Percentiles rank a stretch among this genome's conserved stretches.
phyloP scores from a whole-genome alignment of 2,329 filamentous ascomycete genomes.

The Amylocarpus encephaloides region DNA sequence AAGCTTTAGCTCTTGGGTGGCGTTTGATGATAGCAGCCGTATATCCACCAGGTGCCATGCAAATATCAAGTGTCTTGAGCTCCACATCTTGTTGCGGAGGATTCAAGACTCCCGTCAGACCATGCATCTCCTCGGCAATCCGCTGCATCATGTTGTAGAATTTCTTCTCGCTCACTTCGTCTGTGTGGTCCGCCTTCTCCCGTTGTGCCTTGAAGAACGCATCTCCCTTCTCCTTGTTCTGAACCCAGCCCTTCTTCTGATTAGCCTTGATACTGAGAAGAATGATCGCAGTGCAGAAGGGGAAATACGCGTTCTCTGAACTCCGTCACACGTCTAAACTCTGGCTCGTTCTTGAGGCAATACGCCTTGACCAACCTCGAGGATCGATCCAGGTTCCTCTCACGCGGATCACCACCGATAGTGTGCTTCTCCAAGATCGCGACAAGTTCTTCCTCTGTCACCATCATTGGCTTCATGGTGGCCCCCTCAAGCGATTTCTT shows the following conservation, averaged over 20 bases:
- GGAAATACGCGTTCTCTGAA: slow-evolving; percentile 16
- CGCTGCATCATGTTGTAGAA: slow-evolving; percentile 40
- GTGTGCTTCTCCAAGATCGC: slow-evolving; percentile 3
- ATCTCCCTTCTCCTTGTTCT: slow-evolving; percentile 39
- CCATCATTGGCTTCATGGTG: background rate
- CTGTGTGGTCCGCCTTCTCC: slow-evolving; percentile 32
- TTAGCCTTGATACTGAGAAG: no score
- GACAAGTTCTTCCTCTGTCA: slow-evolving; percentile 5
- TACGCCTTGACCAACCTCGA: slow-evolving; percentile 15
- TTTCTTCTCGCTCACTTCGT: slow-evolving; percentile 12
- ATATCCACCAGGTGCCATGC: slow-evolving; percentile 19
- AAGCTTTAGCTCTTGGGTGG: slow-evolving; percentile 4
- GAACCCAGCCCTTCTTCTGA: slow-evolving; percentile 34
- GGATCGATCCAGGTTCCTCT: slow-evolving; percentile 2
- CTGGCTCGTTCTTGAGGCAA: slow-evolving; percentile 13
- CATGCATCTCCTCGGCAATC: slow-evolving; percentile 39
- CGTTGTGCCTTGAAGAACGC: slow-evolving; percentile 37
- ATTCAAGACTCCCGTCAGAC: slow-evolving; percentile 9
- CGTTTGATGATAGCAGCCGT: slow-evolving; percentile 6
- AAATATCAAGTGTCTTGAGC: slow-evolving; percentile 25
- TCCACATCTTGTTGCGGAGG: background rate
- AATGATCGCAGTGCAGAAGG: no score
- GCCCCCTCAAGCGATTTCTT: background rate
- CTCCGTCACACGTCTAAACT: slow-evolving; percentile 16
- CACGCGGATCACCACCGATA: slow-evolving; percentile 2